Base-by-base conservation (phyloP, 2,329 filamentous ascomycete species). In the Neoscytalidium dimidiatum region DNA sequence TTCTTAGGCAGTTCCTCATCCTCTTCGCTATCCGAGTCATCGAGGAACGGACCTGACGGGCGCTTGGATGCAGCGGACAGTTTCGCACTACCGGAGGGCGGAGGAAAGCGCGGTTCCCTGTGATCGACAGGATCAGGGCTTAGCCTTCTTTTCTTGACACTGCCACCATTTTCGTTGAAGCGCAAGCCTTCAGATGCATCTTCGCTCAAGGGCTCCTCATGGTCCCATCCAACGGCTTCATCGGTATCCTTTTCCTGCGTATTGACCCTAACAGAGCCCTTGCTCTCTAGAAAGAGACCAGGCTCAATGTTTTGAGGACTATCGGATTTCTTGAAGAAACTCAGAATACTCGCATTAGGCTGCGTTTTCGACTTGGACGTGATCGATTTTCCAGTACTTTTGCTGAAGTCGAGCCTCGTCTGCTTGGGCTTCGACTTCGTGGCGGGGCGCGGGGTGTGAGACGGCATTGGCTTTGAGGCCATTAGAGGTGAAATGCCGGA, bases 1-100 rank as follows among this genome's bases (percentile, higher is more conserved):
- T 29, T 43, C 31, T 11, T 31, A 7, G 29, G 35, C 14, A n/a
- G 6, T 17, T 66, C 60, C 2, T 70, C 70, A 17, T 78, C 77
- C 7, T 84, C 80, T 61, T 89, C 86, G 44, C 82, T 86, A 62
- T 88, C 86, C 1, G 90, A 92, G 67, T 92, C 90, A 65, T 90
- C 85, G 44, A 93, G 73, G 69, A 94, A 94, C 0, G 90, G 90
- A 0, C 86, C 88, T 64, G 76, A 82, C 66, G 74, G 73, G 65
- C 74, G 80, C 35, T 72, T 74, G 4, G 70, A 64, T 58, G 41
- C 17, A 44, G 13, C 8, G n/a, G 28, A 26, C n/a, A 2, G 26
- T 13, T 11, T 21, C 19, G 7, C n/a, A 8, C 1, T 11, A 23
- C 29, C 61, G 1, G 71, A 70, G 8, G 72, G 72, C n/a, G 73